phyloP scores from a whole-genome alignment of 2,329 filamentous ascomycete species.

The Neopestalotiopsis sp. region DNA sequence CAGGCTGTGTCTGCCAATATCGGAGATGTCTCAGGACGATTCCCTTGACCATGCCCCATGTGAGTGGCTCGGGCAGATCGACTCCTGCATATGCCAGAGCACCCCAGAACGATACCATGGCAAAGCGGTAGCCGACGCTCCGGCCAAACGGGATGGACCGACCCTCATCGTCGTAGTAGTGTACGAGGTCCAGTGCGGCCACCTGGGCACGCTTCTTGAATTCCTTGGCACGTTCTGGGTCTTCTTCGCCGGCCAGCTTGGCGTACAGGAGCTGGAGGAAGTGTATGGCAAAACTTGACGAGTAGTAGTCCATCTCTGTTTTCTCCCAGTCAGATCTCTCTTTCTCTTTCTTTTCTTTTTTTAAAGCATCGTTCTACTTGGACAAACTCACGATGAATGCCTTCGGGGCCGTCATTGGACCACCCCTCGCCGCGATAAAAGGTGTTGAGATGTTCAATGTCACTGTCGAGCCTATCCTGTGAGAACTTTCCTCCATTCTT shows the following conservation, averaged over 20 bases:
- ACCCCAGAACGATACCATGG: constrained; percentile 85
- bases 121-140: constrained; percentile 81
- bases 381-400: constrained; percentile 66
- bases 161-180: constrained; percentile 76
- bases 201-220: constrained; percentile 71
- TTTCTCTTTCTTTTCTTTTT: constrained; percentile 18
- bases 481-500: constrained; percentile 76
- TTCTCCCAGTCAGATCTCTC: neutral
- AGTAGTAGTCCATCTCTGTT: constrained; percentile 82
- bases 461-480: constrained; percentile 70
- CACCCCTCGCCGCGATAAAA: constrained; percentile 84
- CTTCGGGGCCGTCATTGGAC: constrained; percentile 81
- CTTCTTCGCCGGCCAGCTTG: constrained; percentile 70
- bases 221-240: constrained; percentile 68
- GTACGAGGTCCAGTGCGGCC: constrained; percentile 72
- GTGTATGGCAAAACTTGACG: constrained; percentile 81
- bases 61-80: constrained; percentile 72
- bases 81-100: constrained; percentile 77
- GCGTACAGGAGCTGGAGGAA: constrained; percentile 79
- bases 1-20: constrained; percentile 78
- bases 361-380: neutral
- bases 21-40: constrained; percentile 75
- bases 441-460: constrained; percentile 78
- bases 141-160: constrained; percentile 78
- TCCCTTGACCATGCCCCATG: constrained; percentile 81